Evolutionary conservation across 1,284 basidiomycete species (phyloP), one percentile per base, ranked within the genome.

Genomic region (Lentinus polychrous): DNA sequence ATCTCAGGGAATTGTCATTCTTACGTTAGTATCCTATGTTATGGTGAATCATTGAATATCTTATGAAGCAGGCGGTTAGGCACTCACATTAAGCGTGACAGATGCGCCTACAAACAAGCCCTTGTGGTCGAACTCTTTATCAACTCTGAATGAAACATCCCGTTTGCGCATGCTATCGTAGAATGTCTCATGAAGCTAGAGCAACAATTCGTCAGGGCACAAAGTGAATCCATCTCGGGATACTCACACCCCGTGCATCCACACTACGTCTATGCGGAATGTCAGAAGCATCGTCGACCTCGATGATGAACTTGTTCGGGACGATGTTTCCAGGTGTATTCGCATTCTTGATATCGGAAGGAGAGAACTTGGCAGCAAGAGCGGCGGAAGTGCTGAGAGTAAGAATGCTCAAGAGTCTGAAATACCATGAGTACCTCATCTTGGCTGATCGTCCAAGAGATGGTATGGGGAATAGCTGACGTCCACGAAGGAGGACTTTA

Each of bases 231-330:
- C 11, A 35, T 35, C 15, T 39, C 12, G 24, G 41, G 18, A 33
- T 23, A 55, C 60, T 35, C 12, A 62, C 62, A 31, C 53, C 52
- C 11, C 56, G 58, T 12, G 56, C 50, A 33, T 58, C 55, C 23
- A 66, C 50, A 18, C 63, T 64, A 22, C 70, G 63, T 52, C 70
- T 73, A 31, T 55, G 63, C 12, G 68, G 61, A 36, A 75, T 68
- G 45, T 66, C 61, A 17, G 68, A 61, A 8, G 66, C 51, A 17
- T 56, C 57, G 12, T 71, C 67, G 11, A 78, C 68, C 54, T 80
- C 77, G 34, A 79, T 64, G 41, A 78, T 77, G 56, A 75, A 76
- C 57, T 68, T 72, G 62, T 76, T 76, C 24, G 70, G 60, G n/a
- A 75, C 61, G 22, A 60, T 49, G 53, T 65, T 35, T 62, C 62